Conservation (phyloP, 192 early-diverging fungal species). For the Backusella luteola region DNA sequence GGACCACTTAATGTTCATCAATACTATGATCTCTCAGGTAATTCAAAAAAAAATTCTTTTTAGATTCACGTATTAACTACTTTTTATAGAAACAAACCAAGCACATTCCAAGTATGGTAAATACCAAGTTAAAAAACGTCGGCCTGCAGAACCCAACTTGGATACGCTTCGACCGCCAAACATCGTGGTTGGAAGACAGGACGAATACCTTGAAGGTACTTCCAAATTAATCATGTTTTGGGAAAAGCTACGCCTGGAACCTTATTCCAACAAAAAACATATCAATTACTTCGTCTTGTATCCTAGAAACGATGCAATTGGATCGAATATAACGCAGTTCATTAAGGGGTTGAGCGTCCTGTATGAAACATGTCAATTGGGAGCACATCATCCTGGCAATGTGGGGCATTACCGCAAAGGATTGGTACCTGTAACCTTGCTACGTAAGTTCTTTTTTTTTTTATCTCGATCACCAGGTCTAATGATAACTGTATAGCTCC, state of each 20-base stretch:
- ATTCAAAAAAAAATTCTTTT: not conserved
- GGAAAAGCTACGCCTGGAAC: constrained; percentile 56
- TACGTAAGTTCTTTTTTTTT: constrained; percentile 29
- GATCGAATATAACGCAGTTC: constrained; percentile 33
- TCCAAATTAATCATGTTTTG: constrained; percentile 52
- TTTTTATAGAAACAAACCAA: constrained; percentile 40
- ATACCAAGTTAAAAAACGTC: constrained; percentile 50
- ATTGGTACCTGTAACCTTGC: constrained; percentile 40
- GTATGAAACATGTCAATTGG: constrained; percentile 49
- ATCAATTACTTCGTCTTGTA: constrained; percentile 53
- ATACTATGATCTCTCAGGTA: constrained; percentile 43
- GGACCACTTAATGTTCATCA: constrained; percentile 45
- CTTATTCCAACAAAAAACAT: constrained; percentile 50
- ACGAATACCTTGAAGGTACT: constrained; percentile 52
- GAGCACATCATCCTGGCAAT: constrained; percentile 43
- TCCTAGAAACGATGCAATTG: constrained; percentile 42
- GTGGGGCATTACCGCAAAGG: constrained; percentile 41
- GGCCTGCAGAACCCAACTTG: constrained; percentile 43
- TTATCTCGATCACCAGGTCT: not conserved
- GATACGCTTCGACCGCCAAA: constrained; percentile 45
- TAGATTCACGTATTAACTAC: not conserved
- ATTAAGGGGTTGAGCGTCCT: constrained; percentile 46
- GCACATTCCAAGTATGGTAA: constrained; percentile 55
- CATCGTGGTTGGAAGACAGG: constrained; percentile 50
- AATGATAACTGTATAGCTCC: constrained; percentile 17